These are phyloP conservation scores for Mycosarcoma mackinlayi DNA, from an alignment of 1,284 basidiomycete genomes.

Conservation along the genomic window DNA sequence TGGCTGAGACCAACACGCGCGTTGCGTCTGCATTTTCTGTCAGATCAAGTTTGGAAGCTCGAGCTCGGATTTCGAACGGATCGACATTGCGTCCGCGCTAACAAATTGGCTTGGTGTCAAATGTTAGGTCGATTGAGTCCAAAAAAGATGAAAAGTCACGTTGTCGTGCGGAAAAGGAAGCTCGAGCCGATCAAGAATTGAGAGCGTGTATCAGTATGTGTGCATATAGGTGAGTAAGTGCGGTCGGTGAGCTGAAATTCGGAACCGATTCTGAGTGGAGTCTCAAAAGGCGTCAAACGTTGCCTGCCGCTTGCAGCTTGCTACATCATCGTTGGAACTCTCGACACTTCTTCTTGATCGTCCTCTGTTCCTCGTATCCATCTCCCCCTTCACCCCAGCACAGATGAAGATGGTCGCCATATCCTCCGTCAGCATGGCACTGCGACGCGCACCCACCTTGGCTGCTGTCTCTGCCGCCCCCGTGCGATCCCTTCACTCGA, in stretches of 20 bases:
- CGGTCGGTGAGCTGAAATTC: slow-evolving; percentile 3
- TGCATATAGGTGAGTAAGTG: too few species aligned
- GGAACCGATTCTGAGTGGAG: slow-evolving; percentile 12
- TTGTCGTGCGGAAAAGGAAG: slow-evolving; percentile 15
- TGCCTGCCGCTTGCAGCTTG: background rate
- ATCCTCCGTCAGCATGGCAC: slow-evolving; percentile 16
- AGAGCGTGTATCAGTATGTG: too few species aligned
- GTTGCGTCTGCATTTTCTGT: background rate
- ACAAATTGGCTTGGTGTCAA: too few species aligned
- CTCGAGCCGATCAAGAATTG: too few species aligned
- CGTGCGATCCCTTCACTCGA: slow-evolving; percentile 45
- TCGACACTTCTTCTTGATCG: slow-evolving; percentile 9
- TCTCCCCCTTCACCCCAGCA: background rate
- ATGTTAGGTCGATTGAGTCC: too few species aligned
- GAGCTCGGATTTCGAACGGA: slow-evolving; percentile 18
- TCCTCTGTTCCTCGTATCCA: slow-evolving; percentile 8
- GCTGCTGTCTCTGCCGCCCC: slow-evolving; percentile 15
- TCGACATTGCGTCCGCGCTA: slow-evolving; percentile 23
- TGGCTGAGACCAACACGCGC: slow-evolving; percentile 29
- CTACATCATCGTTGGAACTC: slow-evolving; percentile 7
- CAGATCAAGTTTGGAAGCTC: too few species aligned
- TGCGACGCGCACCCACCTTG: slow-evolving; percentile 22
- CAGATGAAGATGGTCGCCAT: slow-evolving; percentile 28
- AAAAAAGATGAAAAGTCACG: background rate
- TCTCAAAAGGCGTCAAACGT: background rate